Base-by-base conservation (phyloP, 1,139 yeast species). In the Yamadazyma diddensiae region DNA sequence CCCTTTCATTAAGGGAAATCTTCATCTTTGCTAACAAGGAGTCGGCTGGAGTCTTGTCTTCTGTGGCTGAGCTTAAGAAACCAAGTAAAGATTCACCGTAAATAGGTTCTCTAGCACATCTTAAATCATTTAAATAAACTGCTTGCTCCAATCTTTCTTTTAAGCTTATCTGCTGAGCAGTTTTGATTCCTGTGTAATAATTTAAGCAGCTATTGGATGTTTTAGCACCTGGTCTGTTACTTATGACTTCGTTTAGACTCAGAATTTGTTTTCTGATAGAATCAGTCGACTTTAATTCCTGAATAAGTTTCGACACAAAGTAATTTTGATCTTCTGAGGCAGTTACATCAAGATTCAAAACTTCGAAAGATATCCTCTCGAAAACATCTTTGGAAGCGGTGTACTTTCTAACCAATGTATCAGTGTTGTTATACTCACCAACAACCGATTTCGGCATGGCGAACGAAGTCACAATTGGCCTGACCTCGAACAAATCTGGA, bases 401-500 rank as follows among this genome's bases (percentile, higher is more conserved):
- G 23, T 63, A 54, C 37, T 66, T 73, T 23, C 66, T 55, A 5
- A 83, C 62, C 6, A 70, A 45, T 9, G 61, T 46, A 30, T 74
- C 75, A 8, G 67, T 62, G 6, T 62, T 49, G 21, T 60, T 62
- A 49, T 67, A 87, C 6, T 64, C 55, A 1, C 77, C 61, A 2
- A 73, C 64, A 2, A 84, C 88, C 1, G 92, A 76, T 29, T 68
- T 67, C 2, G 77, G 76, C 64, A 87, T 65, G 0, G 94, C 84
- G 53, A 86, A 79, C 1, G 97, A 90, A 0, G 98, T 94, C 19
- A 86, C 77, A 48, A 94, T 85, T 0, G 97, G 98, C 38, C 98
- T 71, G 5, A 90, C 97, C 54, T 94, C 98, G 61, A 94, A 94
- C 41, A 94, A 62, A 60, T 94, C 97, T 0, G 98, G 98, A 60